A percentile compares a stretch with the other conserved stretches of the same genome.
These are phyloP conservation scores for Schizochytrium sp. DNA, from an alignment of 108 stramenopile genomes.

Conservation along the genomic window DNA sequence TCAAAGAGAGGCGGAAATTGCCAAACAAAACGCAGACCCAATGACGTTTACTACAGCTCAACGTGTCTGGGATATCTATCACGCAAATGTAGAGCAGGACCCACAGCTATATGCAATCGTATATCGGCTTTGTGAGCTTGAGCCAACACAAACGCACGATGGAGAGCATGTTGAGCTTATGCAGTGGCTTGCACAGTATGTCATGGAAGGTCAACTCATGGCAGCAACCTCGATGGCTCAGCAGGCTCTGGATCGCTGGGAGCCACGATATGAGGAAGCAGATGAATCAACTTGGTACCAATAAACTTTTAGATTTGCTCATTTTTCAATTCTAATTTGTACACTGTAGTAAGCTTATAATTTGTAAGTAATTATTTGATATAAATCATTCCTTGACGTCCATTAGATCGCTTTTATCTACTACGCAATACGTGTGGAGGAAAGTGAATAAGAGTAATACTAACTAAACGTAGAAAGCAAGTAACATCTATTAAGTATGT, in stretches of 20 bases:
- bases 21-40: background rate
- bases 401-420: no score
- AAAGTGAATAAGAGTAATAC: no score
- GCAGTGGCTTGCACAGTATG: conserved; percentile 53
- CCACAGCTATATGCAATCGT: background rate
- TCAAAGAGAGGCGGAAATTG: background rate
- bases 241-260: conserved; percentile 22
- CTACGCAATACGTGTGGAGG: no score
- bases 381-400: no score
- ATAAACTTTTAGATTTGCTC: no score
- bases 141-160: background rate
- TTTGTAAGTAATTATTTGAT: no score
- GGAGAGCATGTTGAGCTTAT: conserved; percentile 12
- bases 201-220: conserved; percentile 52
- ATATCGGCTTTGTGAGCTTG: background rate
- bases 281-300: background rate
- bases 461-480: no score
- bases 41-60: conserved; percentile 2
- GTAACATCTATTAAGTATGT: no score
- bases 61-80: background rate
- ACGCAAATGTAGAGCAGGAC: conserved; percentile 10
- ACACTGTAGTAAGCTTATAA: no score
- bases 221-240: background rate
- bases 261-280: background rate
- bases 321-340: no score